Base-by-base conservation (phyloP, 75 land plant genomes). In the Picea sitchensis region DNA sequence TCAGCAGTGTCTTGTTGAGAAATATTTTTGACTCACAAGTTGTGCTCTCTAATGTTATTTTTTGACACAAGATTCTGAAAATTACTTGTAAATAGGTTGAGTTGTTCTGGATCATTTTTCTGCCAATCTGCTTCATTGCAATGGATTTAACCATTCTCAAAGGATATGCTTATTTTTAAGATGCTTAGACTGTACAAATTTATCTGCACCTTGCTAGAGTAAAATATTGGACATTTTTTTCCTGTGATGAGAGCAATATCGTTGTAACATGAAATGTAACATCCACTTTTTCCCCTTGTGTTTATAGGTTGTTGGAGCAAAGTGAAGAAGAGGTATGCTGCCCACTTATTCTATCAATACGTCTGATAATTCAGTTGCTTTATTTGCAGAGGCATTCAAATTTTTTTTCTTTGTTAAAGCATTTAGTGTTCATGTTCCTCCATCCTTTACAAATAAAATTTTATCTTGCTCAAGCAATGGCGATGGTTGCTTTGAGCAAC, bases 311-410 rank as follows among this genome's bases (percentile, higher is more conserved):
- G 76, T 83, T 89, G 67, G 93, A 92, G 84, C 86, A 89, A 84
- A 89, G 88, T 57, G 93, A 92, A 82, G 93, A 92, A 82, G 93
- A 89, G 80, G 93, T 89, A 65, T 81, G 78, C 32, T 76, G 14
- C 18, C 13, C 21, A 38, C 20, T 65, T 65, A 4, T 65, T 31
- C 69, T 4, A 15, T 65, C 32, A 65, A 14, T 65, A 36, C 14
- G 6, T 67, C 17, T 67, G 17, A 14, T 34, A 15, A 38, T 51
- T 9, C 17, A 14, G 15, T 32, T 67, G 20, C 41, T 67, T 34
- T 67, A 67, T 67, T 15, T 67, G 9, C 17, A 67, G 1, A 34
- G 41, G 20, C 71, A 67, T 67, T 67, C 9, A 12, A 2, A 32
- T 11, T 5, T 34, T 14, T 34, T 1, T 23, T 41, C 4, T 14